Base-by-base conservation (phyloP, 768 basidiomycete genomes). In the Coprinellus micaceus region DNA sequence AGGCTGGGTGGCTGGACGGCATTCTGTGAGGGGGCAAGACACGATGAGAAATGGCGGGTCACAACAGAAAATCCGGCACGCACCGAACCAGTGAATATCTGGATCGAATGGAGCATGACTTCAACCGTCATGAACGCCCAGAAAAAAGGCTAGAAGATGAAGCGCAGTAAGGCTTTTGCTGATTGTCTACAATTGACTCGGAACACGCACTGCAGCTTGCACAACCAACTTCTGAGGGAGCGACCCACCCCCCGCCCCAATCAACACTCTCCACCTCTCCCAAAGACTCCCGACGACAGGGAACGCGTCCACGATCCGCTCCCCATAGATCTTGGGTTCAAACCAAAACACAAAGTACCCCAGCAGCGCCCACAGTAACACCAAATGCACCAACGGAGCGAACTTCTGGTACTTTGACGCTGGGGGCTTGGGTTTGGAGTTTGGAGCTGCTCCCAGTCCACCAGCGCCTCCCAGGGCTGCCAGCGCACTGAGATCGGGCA, bases 111-210 rank as follows among this genome's bases (percentile, higher is more conserved):
- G 43, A 93, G 64, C 19, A 78, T 77, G 22, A 91, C 74, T 61
- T 91, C 82, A 3, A 92, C 66, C 0, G 90, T 86, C 37, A 82
- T 81, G 58, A 92, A 91, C 7, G 82, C 85, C 88, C 88, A 91
- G 67, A 92, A 89, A 73, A 93, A 89, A 1, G 88, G 84, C 89
- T 91, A 60, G 17, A 39, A 36, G n/a, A n/a, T n/a, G n/a, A n/a
- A n/a, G n/a, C n/a, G n/a, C 19, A 41, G 17, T 46, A 19, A 28
- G 57, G 40, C 53, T n/a, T 29, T 37, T 46, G 53, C 29, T 39
- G 53, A 9, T 51, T 54, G 43, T n/a, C n/a, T 36, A 56, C 3
- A 17, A 48, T 7, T 17, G 25, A 46, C 37, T 25, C 6, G 36
- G 39, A 33, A 19, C 53, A 74, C 85, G 59, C 62, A 89, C 88